These are phyloP conservation scores for Arthrocladium fulminans DNA, from an alignment of 2,329 filamentous ascomycete species.

Conservation along the genomic window DNA sequence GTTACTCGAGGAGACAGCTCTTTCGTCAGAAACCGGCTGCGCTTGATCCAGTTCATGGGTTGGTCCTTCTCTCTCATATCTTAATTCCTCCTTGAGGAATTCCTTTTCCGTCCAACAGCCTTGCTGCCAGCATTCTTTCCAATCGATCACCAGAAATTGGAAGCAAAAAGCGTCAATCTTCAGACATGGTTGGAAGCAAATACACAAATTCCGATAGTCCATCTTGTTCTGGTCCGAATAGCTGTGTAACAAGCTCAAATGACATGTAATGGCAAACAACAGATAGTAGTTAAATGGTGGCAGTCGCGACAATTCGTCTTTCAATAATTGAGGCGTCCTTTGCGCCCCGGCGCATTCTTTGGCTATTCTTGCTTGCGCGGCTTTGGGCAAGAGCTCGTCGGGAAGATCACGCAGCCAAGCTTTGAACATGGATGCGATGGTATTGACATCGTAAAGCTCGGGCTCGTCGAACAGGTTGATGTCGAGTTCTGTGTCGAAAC, in stretches of 20 bases:
- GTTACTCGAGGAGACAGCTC: slow-evolving; percentile 56
- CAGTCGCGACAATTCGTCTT: slow-evolving; percentile 87
- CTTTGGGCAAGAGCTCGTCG: slow-evolving; percentile 84
- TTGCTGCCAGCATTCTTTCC: slow-evolving; percentile 85
- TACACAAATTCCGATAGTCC: slow-evolving; percentile 91
- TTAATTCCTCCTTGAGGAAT: slow-evolving; percentile 53
- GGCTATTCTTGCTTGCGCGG: slow-evolving; percentile 68
- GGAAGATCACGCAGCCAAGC: slow-evolving; percentile 92
- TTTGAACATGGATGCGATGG: slow-evolving; percentile 91
- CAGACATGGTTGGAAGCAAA: slow-evolving; percentile 95
- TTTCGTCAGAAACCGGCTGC: slow-evolving; percentile 39
- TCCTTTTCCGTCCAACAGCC: slow-evolving; percentile 85
- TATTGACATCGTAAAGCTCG: slow-evolving; percentile 91
- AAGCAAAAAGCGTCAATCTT: slow-evolving; percentile 94
- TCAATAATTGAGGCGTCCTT: slow-evolving; percentile 71
- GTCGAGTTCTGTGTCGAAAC: slow-evolving; percentile 78
- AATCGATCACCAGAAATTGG: slow-evolving; percentile 88
- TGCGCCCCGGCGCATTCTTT: slow-evolving; percentile 71
- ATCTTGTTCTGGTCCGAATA: slow-evolving; percentile 97
- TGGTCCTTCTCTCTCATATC: slow-evolving; percentile 24
- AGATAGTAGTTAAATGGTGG: slow-evolving; percentile 97
- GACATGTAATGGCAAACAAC: slow-evolving; percentile 92
- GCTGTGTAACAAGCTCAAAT: slow-evolving; percentile 80
- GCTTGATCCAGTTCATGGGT: slow-evolving; percentile 14
- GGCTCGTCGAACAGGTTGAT: slow-evolving; percentile 82